A percentile compares a stretch with the other conserved stretches of the same genome.
phyloP scores from a whole-genome alignment of 1,139 yeast species.

The Keqinozyma sinolaborantium region DNA sequence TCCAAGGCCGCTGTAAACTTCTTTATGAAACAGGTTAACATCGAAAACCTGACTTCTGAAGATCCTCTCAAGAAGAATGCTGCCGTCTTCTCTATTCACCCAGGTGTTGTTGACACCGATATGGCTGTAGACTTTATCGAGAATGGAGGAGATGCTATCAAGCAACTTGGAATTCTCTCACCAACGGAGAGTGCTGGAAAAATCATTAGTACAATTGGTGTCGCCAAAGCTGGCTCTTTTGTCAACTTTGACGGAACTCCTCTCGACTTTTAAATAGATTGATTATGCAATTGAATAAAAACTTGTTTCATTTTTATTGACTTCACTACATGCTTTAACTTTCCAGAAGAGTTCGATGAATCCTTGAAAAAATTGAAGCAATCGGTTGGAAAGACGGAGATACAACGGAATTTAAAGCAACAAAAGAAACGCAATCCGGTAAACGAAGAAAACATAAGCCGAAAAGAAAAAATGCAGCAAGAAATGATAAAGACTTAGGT shows the following conservation, averaged over 20 bases:
- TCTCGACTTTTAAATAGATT: too few relatives aligned
- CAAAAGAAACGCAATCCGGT: too few relatives aligned
- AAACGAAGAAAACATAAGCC: too few relatives aligned
- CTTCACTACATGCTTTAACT: too few relatives aligned
- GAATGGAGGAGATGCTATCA: neutral
- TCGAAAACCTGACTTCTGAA: neutral
- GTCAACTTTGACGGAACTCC: neutral
- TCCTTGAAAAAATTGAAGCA: too few relatives aligned
- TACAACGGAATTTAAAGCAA: too few relatives aligned
- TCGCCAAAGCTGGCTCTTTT: neutral
- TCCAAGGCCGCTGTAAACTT: conserved; percentile 2
- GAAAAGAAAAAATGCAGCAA: too few relatives aligned
- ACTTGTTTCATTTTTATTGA: too few relatives aligned
- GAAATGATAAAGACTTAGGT: too few relatives aligned
- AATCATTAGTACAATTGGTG: conserved; percentile 1
- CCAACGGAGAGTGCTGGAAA: conserved; percentile 2
- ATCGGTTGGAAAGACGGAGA: too few relatives aligned
- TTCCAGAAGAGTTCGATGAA: too few relatives aligned
- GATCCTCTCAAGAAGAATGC: neutral
- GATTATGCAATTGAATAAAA: too few relatives aligned
- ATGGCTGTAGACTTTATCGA: neutral
- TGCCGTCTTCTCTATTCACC: neutral
- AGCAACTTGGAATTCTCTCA: conserved; percentile 1
- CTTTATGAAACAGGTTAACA: conserved; percentile 1
- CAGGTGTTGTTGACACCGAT: neutral